These are phyloP conservation scores for Zygosaccharomyces siamensis DNA, from an alignment of 805 yeast species.

Conservation along the genomic window DNA sequence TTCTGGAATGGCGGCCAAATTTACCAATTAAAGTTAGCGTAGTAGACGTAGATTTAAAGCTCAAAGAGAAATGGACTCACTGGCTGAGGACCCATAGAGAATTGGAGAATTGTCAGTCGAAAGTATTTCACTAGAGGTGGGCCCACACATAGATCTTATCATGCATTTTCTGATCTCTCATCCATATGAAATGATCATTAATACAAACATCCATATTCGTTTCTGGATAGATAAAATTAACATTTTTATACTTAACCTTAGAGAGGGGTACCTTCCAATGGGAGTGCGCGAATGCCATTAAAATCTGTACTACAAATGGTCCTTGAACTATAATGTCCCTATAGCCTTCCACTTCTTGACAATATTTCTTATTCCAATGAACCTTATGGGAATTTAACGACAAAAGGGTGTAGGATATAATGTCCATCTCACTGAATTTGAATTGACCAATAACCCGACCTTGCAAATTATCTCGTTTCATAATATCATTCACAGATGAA, in stretches of 20 bases:
- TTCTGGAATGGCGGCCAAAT: slow-evolving; percentile 24
- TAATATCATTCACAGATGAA: slow-evolving; percentile 18
- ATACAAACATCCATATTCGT: slow-evolving; percentile 27
- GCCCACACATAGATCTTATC: slow-evolving; percentile 7
- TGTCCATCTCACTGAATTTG: slow-evolving; percentile 38
- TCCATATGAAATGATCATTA: slow-evolving; percentile 6
- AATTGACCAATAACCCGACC: slow-evolving; percentile 12
- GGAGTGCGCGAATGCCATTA: slow-evolving; percentile 47
- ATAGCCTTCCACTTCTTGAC: slow-evolving; percentile 51
- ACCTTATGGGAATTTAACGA: slow-evolving; percentile 81
- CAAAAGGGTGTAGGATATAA: slow-evolving; percentile 62
- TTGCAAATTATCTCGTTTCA: neutral
- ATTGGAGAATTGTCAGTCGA: slow-evolving; percentile 4
- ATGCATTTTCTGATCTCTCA: slow-evolving; percentile 9
- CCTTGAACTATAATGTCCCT: slow-evolving; percentile 70
- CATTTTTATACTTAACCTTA: slow-evolving; percentile 41
- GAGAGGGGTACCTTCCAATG: slow-evolving; percentile 21
- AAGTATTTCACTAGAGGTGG: neutral
- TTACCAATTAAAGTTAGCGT: slow-evolving; percentile 24
- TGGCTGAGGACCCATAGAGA: slow-evolving; percentile 44
- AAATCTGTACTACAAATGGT: slow-evolving; percentile 63
- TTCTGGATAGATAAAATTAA: slow-evolving; percentile 40
- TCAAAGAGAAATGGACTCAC: slow-evolving; percentile 41
- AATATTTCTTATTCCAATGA: slow-evolving; percentile 63
- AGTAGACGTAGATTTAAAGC: slow-evolving; percentile 53